These are phyloP conservation scores for Wallemia mellicola DNA, from an alignment of 1,284 basidiomycete species.

Conservation along the genomic window DNA sequence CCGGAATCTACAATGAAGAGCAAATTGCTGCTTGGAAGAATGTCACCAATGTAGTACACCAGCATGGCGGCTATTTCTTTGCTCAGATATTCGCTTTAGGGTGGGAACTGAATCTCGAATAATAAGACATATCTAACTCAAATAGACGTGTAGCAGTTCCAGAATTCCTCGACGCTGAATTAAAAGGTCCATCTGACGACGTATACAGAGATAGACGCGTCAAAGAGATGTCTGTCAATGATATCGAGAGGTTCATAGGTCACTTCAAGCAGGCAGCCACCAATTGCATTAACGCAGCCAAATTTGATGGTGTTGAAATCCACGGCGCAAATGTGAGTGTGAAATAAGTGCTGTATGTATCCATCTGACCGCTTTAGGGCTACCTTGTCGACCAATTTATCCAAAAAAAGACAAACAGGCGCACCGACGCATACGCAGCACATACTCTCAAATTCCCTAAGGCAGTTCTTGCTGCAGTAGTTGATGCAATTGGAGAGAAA, in stretches of 20 bases:
- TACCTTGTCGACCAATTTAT: constrained; percentile 26
- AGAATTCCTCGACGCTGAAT: constrained; percentile 2
- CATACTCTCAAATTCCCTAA: constrained; percentile 20
- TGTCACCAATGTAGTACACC: constrained; percentile 17
- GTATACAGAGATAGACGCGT: not conserved
- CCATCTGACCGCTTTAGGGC: not conserved
- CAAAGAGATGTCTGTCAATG: not conserved
- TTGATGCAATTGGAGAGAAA: constrained; percentile 22
- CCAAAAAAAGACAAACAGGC: constrained; percentile 23
- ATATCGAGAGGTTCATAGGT: not conserved
- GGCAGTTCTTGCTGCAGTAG: constrained; percentile 19
- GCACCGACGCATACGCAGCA: constrained; percentile 30
- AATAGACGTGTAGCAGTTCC: constrained; percentile 16
- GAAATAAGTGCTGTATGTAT: not conserved
- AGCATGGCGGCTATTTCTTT: constrained; percentile 19
- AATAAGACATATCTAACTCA: no score
- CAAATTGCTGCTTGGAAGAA: constrained; percentile 19
- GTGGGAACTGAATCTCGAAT: no score
- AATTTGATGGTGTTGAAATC: constrained; percentile 33
- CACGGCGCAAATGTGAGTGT: constrained; percentile 11
- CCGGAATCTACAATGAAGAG: constrained; percentile 18
- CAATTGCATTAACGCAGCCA: constrained; percentile 25
- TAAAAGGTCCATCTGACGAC: not conserved
- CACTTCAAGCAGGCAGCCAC: constrained; percentile 15
- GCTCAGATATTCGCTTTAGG: constrained; percentile 25